phyloP scores from a whole-genome alignment of 2,329 filamentous ascomycete species.

The Didymella sp. region DNA sequence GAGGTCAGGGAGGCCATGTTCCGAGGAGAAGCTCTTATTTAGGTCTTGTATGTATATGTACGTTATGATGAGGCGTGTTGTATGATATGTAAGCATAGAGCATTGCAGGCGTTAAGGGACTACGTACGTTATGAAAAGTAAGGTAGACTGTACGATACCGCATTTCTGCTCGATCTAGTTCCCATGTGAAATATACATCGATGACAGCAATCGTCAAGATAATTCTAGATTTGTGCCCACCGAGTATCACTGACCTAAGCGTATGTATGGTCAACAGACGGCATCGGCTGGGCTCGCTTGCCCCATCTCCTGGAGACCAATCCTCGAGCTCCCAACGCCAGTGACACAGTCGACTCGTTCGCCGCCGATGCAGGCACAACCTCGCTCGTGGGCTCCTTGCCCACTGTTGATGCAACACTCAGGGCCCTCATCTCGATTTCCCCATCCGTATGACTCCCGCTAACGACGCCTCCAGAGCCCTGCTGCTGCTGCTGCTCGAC shows the following conservation, averaged over 20 bases:
- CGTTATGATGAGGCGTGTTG: neutral
- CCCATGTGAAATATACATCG: too few relatives aligned
- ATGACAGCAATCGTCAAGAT: too few relatives aligned
- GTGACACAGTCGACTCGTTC: neutral
- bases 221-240: too few relatives aligned
- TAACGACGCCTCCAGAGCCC: neutral
- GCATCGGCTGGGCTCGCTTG: neutral
- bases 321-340: neutral
- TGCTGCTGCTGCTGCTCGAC: neutral
- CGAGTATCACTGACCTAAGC: too few relatives aligned
- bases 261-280: neutral
- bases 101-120: neutral
- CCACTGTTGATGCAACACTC: neutral
- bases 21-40: constrained; percentile 58
- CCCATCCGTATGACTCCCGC: neutral
- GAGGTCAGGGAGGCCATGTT: constrained; percentile 83
- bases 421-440: neutral
- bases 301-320: neutral
- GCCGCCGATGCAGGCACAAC: neutral
- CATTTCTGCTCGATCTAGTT: too few relatives aligned
- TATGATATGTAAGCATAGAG: neutral
- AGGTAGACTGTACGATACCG: neutral
- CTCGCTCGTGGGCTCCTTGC: neutral
- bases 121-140: neutral
- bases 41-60: constrained; percentile 14